Conservation (phyloP, 2,329 filamentous ascomycete species). For the Cladosporium sp. region DNA sequence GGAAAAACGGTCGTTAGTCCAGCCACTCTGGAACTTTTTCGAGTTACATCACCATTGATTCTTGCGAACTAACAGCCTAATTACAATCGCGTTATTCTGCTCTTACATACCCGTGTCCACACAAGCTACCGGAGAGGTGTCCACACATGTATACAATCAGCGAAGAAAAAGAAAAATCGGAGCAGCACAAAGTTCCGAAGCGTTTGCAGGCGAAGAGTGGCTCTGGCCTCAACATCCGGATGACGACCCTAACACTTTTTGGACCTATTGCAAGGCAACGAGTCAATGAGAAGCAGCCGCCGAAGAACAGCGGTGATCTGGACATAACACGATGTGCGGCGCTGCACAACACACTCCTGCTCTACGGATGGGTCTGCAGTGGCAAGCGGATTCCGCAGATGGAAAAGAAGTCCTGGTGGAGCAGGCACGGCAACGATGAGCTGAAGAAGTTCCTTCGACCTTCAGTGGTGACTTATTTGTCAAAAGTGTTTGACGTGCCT, state of each 20-base stretch:
- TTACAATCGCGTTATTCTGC: background rate
- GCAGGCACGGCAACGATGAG: slow-evolving; percentile 32
- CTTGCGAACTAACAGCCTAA: background rate
- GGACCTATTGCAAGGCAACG: slow-evolving; percentile 36
- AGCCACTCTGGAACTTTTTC: slow-evolving; percentile 14
- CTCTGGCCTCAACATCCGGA: slow-evolving; percentile 24
- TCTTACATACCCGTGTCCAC: background rate
- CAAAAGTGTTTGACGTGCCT: slow-evolving; percentile 38
- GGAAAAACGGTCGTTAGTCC: slow-evolving; percentile 3
- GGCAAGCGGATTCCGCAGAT: slow-evolving; percentile 36
- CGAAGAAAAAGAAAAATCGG: slow-evolving; percentile 10
- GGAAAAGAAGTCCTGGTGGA: slow-evolving; percentile 38
- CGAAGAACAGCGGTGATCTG: slow-evolving; percentile 29
- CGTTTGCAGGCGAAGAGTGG: slow-evolving; percentile 14
- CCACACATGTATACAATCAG: slow-evolving; percentile 21
- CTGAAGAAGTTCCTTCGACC: slow-evolving; percentile 34
- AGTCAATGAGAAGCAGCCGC: slow-evolving; percentile 32
- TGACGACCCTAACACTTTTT: slow-evolving; percentile 30
- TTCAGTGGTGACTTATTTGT: slow-evolving; percentile 33
- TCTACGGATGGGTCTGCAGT: slow-evolving; percentile 40
- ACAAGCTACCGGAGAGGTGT: background rate
- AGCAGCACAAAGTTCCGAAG: slow-evolving; percentile 17
- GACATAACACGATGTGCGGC: slow-evolving; percentile 38
- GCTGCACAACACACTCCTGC: slow-evolving; percentile 38
- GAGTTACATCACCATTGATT: slow-evolving; percentile 15